Evolutionary conservation across 768 basidiomycete genomes (phyloP).

Genomic region (Clavulina sp.): DNA sequence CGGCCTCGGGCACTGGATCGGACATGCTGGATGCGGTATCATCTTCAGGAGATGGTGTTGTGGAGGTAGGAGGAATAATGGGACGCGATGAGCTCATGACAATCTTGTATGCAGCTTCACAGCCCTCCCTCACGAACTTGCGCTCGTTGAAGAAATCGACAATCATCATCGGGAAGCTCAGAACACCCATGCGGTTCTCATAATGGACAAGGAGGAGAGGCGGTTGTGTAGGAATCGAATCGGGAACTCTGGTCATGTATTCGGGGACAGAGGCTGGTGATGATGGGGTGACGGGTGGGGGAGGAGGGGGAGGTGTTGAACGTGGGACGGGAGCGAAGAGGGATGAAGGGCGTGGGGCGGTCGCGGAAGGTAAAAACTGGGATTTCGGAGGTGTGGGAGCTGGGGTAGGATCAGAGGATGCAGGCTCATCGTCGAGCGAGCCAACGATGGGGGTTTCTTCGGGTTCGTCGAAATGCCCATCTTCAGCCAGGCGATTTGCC

Average conservation of each 20-base stretch:
- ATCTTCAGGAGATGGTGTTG: conserved; percentile 8
- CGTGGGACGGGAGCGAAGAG: conserved; percentile 14
- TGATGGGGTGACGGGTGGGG: conserved; percentile 10
- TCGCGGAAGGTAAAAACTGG: conserved; percentile 15
- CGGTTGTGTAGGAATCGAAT: conserved; percentile 50
- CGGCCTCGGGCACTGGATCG: background rate
- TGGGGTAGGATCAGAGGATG: background rate
- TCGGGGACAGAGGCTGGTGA: conserved; percentile 13
- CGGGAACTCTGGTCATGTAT: conserved; percentile 31
- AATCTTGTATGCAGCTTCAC: conserved; percentile 63
- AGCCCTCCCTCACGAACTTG: conserved; percentile 57
- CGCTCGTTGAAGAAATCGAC: conserved; percentile 87
- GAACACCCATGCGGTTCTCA: conserved; percentile 60
- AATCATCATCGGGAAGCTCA: conserved; percentile 75
- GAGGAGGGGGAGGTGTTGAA: conserved; percentile 7
- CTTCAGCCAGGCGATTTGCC: conserved; percentile 46
- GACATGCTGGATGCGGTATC: background rate
- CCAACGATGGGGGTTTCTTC: conserved; percentile 20
- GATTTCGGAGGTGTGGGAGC: conserved; percentile 13
- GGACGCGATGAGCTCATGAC: conserved; percentile 46
- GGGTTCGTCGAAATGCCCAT: conserved; percentile 64
- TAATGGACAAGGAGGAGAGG: conserved; percentile 65
- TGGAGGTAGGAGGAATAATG: conserved; percentile 23
- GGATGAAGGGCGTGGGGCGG: conserved; percentile 20
- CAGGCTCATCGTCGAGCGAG: background rate